Evolutionary conservation across 352 stramenopile species (phyloP).

Genomic region (Phytophthora pistaciae): DNA sequence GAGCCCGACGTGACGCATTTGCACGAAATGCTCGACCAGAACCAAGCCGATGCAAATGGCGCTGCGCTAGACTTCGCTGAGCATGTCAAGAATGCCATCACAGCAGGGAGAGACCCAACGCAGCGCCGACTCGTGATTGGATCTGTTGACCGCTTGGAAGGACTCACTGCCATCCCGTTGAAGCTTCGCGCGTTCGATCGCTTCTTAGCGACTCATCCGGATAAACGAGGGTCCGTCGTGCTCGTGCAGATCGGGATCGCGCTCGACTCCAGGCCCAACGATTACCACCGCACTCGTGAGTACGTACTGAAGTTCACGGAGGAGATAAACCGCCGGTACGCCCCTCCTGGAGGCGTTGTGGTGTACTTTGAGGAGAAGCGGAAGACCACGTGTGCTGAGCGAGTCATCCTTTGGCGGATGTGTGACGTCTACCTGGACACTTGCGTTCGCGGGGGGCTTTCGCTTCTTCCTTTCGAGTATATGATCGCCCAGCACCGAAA

Average conservation of each 20-base stretch:
- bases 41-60: conserved; percentile 39
- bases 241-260: conserved; percentile 82
- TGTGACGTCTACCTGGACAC: conserved; percentile 80
- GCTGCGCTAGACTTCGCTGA: conserved; percentile 38
- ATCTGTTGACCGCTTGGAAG: conserved; percentile 96
- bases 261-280: conserved; percentile 85
- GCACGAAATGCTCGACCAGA: conserved; percentile 68
- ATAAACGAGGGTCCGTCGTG: conserved; percentile 73
- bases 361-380: conserved; percentile 78
- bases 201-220: conserved; percentile 92
- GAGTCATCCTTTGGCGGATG: conserved; percentile 74
- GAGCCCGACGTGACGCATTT: conserved; percentile 92
- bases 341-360: conserved; percentile 58
- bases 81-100: conserved; percentile 55
- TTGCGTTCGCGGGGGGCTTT: conserved; percentile 71
- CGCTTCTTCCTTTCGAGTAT: conserved; percentile 83
- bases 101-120: conserved; percentile 19
- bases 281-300: conserved; percentile 94
- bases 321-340: conserved; percentile 93
- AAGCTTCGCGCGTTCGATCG: conserved; percentile 97
- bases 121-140: conserved; percentile 78
- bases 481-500: conserved; percentile 74
- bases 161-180: conserved; percentile 95
- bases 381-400: conserved; percentile 74
- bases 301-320: conserved; percentile 92